phyloP scores from a whole-genome alignment of 2,329 filamentous ascomycete genomes.

The Leptoxyphium fumago region DNA sequence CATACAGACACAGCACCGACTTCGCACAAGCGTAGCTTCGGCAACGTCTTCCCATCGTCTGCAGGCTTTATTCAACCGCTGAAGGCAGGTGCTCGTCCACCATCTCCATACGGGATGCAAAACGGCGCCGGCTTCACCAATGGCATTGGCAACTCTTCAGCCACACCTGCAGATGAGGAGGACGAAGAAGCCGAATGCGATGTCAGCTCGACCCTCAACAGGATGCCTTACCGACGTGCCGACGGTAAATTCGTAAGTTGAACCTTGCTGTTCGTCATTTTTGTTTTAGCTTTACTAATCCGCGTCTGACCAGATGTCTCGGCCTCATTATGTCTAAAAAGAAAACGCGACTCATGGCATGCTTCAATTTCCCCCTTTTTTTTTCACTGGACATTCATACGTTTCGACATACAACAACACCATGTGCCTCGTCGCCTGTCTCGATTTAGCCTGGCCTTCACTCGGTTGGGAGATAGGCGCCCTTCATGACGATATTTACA shows the following conservation, averaged over 20 bases:
- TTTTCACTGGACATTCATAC: background rate
- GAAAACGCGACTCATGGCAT: background rate
- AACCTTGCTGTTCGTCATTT: background rate
- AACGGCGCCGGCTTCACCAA: background rate
- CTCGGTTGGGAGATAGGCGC: too few relatives aligned
- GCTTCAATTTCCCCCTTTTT: background rate
- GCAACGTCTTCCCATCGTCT: conserved; percentile 28
- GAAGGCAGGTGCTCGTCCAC: conserved; percentile 30
- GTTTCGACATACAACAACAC: background rate
- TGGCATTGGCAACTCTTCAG: background rate
- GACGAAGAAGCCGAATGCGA: conserved; percentile 11
- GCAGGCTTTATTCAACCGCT: conserved; percentile 28
- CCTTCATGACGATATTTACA: too few relatives aligned
- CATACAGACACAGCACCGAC: conserved; percentile 9
- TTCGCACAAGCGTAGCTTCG: conserved; percentile 31
- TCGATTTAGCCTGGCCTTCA: too few relatives aligned
- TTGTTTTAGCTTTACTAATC: background rate
- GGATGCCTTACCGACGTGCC: conserved; percentile 33
- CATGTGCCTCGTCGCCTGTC: background rate
- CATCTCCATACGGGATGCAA: conserved; percentile 7
- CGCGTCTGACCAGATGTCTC: background rate
- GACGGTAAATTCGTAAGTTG: conserved; percentile 20
- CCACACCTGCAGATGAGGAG: conserved; percentile 23
- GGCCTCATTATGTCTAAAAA: background rate
- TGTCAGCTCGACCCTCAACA: conserved; percentile 20